Base-by-base conservation (phyloP, 768 basidiomycete genomes). In the Rhizopogon vesiculosus region DNA sequence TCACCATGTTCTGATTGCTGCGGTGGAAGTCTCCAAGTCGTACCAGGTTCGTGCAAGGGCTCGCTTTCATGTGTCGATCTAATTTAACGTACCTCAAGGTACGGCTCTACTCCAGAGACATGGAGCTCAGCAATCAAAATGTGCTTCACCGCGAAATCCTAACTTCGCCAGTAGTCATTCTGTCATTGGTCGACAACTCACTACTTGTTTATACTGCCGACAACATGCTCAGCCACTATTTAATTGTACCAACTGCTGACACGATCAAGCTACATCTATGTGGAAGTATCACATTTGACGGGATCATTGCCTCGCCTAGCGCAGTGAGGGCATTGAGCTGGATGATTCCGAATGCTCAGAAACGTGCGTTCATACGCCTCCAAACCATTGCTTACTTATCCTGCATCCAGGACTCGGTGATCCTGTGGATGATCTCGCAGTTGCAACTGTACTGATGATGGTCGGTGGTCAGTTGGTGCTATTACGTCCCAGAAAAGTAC, bases 371-470 rank as follows among this genome's bases (percentile, higher is more conserved):
- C 16, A 42, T 31, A 41, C 13, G 4, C 45, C 52, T 57, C 41
- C 33, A 51, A 15, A 18, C 18, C 42, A 43, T 59, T 33, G 46
- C 53, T 54, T 50, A 51, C 57, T 60, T 19, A 62, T 43, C 22
- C 53, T 46, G n/a, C 44, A 51, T 49, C 4, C 62, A 98, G 95
- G 91, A 65, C 79, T 98, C 8, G 97, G 97, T 13, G 94, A 99
- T 72, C 94, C 96, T 9, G 86, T 85, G 1, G 89, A 94, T 58
- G 96, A 98, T 65, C 81, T 98, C 8, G 81, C 93, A 31, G 90
- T 93, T 7, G 97, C 97, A 4, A 98, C 93, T 8, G 93, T 98
- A 42, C 78, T 98, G 50, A 93, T 99, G 84, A 86, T 99, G 56
- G 91, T 97, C 22, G 93, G 94, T 31, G 93, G 93, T 7, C 89